phyloP scores from a whole-genome alignment of 306 rosid genomes.

The Citrullus mucosospermus region DNA sequence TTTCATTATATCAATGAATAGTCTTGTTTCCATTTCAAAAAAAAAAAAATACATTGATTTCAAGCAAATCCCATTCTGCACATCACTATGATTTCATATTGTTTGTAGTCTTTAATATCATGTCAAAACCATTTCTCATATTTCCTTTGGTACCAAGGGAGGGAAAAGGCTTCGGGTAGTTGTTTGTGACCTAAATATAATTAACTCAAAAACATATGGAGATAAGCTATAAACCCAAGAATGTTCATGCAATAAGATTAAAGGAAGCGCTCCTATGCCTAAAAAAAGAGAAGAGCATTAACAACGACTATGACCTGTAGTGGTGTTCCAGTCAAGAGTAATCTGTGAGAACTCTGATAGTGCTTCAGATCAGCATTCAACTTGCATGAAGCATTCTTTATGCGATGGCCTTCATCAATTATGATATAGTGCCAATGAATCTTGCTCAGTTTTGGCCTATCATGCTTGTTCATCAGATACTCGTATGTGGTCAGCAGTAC shows the following conservation, averaged over 20 bases:
- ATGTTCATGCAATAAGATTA: neutral
- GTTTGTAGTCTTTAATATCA: neutral
- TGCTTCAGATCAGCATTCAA: constrained; percentile 85
- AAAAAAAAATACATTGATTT: neutral
- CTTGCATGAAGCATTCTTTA: constrained; percentile 99
- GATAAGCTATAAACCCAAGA: neutral
- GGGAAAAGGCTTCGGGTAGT: neutral
- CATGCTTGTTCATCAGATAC: constrained; percentile 99
- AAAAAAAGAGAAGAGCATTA: neutral
- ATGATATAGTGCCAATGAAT: constrained; percentile 92
- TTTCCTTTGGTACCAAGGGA: neutral
- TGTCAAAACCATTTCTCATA: neutral
- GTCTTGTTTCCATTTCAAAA: too few relatives aligned
- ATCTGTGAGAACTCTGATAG: constrained; percentile 94
- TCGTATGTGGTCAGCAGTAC: constrained; percentile 95
- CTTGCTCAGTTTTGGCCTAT: constrained; percentile 94
- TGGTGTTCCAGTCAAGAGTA: constrained; percentile 97
- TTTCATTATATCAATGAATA: too few relatives aligned
- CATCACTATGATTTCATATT: neutral
- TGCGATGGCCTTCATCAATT: constrained; percentile 99
- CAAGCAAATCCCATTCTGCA: neutral
- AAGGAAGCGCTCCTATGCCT: neutral
- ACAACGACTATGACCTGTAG: constrained; percentile 57
- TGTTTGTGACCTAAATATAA: neutral
- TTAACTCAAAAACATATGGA: neutral